Evolutionary conservation across 371 early-diverging fungal genomes (phyloP), one percentile per base, ranked within the genome.

Genomic region (Mucor saturninus): DNA sequence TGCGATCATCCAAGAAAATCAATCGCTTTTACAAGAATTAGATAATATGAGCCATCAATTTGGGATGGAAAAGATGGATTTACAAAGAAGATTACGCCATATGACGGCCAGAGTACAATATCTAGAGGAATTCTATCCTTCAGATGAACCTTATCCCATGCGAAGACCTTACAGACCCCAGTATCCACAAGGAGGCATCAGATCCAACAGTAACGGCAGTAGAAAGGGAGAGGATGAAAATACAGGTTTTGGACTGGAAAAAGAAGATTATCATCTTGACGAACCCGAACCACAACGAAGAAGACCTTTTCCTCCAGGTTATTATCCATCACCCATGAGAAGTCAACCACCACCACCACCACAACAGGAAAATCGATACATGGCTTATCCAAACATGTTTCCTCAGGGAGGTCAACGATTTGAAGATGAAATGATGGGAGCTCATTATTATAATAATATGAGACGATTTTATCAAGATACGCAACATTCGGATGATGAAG

Each of bases 1-100:
- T 26, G 46, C 55, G 0, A 55, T 68, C n/a, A 30, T 68, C 14
- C 55, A 64, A 30, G 69, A 68, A 10, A 64, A 64, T 28, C 49
- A 51, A 10, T 26, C 38, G 10, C 56, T 68, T 39, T 45, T 21
- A 11, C 28, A 45, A 3, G 61, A 66, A 14, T 5, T 66, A 0
- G 39, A 66, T n/a, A 31, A 42, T 0, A 42, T 66, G 37, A 37
- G 15, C 5, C 53, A 56, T 57, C 61, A 61, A 45, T 66, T 66
- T 37, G 42, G 56, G 4, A 32, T 46, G 21, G 69, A 68, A 11
- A 56, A 46, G 32, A 35, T 56, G 28, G 60, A 63, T 30, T 43
- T 64, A n/a, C 63, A 68, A 13, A 49, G 69, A 10, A 59, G 59
- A 11, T 48, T 68, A 28, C 21, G 64, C 4, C 61, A 64, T 48